These are phyloP conservation scores for Myxozyma mucilagina DNA, from an alignment of 805 yeast genomes.

Conservation along the genomic window DNA sequence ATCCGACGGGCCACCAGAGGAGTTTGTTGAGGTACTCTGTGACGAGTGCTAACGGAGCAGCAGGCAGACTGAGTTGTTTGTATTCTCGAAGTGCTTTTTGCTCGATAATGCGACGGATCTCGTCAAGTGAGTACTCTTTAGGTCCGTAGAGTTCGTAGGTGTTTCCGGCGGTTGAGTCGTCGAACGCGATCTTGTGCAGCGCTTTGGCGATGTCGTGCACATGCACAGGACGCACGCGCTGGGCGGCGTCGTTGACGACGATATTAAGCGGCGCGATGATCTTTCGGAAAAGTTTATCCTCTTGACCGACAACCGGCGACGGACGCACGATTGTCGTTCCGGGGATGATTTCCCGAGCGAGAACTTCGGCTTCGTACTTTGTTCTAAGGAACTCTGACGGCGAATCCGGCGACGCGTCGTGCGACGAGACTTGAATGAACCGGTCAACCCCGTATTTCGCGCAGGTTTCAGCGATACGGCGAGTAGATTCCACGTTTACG, in stretches of 20 bases:
- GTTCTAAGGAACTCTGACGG: constrained; percentile 73
- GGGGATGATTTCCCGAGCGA: constrained; percentile 66
- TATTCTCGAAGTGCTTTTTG: constrained; percentile 53
- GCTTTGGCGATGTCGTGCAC: constrained; percentile 77
- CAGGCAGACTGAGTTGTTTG: constrained; percentile 45
- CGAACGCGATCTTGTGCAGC: constrained; percentile 73
- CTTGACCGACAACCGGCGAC: constrained; percentile 73
- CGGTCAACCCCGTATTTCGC: constrained; percentile 72
- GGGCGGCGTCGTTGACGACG: constrained; percentile 65
- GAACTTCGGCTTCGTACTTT: constrained; percentile 66
- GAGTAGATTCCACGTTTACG: constrained; percentile 75
- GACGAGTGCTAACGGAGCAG: constrained; percentile 42
- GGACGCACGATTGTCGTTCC: constrained; percentile 85
- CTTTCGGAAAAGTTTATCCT: constrained; percentile 66
- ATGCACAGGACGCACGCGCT: constrained; percentile 69
- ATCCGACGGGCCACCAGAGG: constrained; percentile 51
- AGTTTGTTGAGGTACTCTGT: constrained; percentile 44
- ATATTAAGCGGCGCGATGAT: constrained; percentile 59
- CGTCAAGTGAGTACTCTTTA: constrained; percentile 60
- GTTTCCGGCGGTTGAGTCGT: constrained; percentile 77
- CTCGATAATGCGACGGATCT: constrained; percentile 70
- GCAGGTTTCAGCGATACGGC: constrained; percentile 72
- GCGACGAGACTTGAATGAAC: constrained; percentile 74
- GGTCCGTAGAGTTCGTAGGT: constrained; percentile 73
- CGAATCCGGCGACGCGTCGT: constrained; percentile 70